These are phyloP conservation scores for Brettanomyces sp. DNA, from an alignment of 805 yeast species.

Conservation along the genomic window DNA sequence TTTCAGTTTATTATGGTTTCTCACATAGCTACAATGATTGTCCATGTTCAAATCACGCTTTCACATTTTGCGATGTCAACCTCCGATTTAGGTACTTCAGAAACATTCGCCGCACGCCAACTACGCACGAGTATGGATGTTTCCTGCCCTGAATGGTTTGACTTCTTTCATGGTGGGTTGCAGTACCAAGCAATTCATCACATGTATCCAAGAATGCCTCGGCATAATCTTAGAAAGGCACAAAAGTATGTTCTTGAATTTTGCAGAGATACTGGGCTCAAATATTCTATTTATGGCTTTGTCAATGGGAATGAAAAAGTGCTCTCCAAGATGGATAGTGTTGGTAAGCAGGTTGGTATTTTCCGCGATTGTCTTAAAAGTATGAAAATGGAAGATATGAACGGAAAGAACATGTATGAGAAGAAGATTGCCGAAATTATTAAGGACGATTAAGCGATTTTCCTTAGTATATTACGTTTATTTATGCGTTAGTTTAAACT, in stretches of 20 bases:
- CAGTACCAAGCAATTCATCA: slow-evolving; percentile 91
- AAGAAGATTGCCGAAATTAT: slow-evolving; percentile 16
- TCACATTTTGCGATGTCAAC: slow-evolving; percentile 94
- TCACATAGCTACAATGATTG: slow-evolving; percentile 77
- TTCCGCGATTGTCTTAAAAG: slow-evolving; percentile 63
- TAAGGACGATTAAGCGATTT: not conserved
- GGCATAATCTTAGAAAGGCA: slow-evolving; percentile 73
- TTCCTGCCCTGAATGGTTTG: slow-evolving; percentile 88
- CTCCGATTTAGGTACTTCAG: slow-evolving; percentile 72
- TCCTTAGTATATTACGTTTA: not conserved
- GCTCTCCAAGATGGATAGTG: slow-evolving; percentile 57
- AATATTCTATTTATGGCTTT: slow-evolving; percentile 79
- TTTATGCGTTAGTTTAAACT: too few species aligned
- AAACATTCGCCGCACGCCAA: slow-evolving; percentile 72
- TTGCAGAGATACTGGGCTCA: slow-evolving; percentile 67
- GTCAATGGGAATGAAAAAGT: slow-evolving; percentile 68
- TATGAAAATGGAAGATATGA: slow-evolving; percentile 43
- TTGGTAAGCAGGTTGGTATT: slow-evolving; percentile 72
- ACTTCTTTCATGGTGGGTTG: slow-evolving; percentile 83
- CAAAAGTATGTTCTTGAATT: slow-evolving; percentile 67
- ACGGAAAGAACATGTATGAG: slow-evolving; percentile 21
- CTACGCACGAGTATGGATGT: slow-evolving; percentile 91
- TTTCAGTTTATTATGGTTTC: slow-evolving; percentile 59
- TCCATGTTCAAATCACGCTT: slow-evolving; percentile 84
- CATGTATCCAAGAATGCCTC: slow-evolving; percentile 78